Base-by-base conservation (phyloP, 2,329 filamentous ascomycete species). In the Xylaria sp. region DNA sequence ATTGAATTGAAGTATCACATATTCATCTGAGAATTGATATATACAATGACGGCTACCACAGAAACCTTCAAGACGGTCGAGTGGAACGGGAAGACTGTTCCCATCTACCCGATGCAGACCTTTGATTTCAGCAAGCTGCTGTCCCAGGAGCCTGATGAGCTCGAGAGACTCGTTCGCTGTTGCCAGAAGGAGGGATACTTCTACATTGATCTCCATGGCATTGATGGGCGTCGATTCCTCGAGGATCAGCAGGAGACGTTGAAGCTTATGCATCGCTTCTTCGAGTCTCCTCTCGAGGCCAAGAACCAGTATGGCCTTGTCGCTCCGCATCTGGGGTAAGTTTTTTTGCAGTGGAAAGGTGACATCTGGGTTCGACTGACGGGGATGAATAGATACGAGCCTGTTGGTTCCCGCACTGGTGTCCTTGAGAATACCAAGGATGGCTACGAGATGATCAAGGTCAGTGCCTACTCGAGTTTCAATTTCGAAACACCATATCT, bases 271-370 rank as follows among this genome's bases (percentile, higher is more conserved):
- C 73, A 81, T 68, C 77, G 78, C 55, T 84, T 83, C 75, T 84
- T 83, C 63, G 77, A 77, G 37, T 70, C 76, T 0, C 79, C 80
- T 0, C 69, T 82, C 13, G 80, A 83, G 71, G 76, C 73, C 48
- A 83, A 83, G 78, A 83, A 83, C 67, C 77, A 83, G 67, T 82
- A 78, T 65, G 80, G 80, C 2, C 77, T 83, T 5, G 75, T 83
- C 52, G 77, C 79, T 23, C 77, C 80, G 3, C 80, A 83, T 69
- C 75, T 82, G 30, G 80, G 80, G 72, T 80, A 69, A 62, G 73
- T 68, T 8, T 13, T 13, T 19, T 50, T n/a, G n/a, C 23, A 11
- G 9, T 18, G 13, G 4, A n/a, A 50, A 53, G 47, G 7, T 19
- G 5, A 42, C 19, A 34, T 7, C 6, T 4, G 2, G 37, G 2